Evolutionary conservation across 805 yeast genomes (phyloP), one percentile per base, ranked within the genome.

Genomic region (Candida ipomoeae): DNA sequence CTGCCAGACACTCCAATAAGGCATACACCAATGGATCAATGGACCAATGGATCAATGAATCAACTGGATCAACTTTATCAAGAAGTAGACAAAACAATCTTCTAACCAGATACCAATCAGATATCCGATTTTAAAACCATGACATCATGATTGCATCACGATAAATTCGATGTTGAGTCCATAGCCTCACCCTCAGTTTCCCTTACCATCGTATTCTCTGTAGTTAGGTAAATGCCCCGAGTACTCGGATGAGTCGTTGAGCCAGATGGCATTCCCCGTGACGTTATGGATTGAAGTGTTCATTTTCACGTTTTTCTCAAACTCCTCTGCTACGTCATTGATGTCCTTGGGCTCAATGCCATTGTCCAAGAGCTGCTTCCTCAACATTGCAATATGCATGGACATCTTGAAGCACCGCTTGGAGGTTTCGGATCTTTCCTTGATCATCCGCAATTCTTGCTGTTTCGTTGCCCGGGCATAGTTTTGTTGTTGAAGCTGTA

Each of bases 381-480:
- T 69, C 33, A 85, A 66, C 64, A 85, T 63, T 2, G 87, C 89
- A 38, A 85, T 75, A 60, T 85, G 92, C 61, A 84, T 67, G 4
- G 79, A 74, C 85, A 84, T 80, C 65, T 80, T 82, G 70, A 64
- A 69, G 71, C 77, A 61, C 71, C 84, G 53, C 73, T 70, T 64
- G 64, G 75, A 59, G 65, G 68, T 69, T 11, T 71, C 74, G 48
- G 73, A 71, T 15, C 85, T 66, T 54, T 81, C 84, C 53, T 79
- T 75, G 29, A 80, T 58, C n/a, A 77, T 66, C 55, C 78, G 80
- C 11, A 77, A 55, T 46, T 81, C 84, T 46, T 78, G 69, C 60
- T 78, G 77, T 65, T 78, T 79, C 51, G 79, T 70, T 41, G 77
- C 78, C 29, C 72, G 74, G 44, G 77, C 72, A 61, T 75, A 76